phyloP scores from a whole-genome alignment of 345 rosid species.

The Arabis alpina region DNA sequence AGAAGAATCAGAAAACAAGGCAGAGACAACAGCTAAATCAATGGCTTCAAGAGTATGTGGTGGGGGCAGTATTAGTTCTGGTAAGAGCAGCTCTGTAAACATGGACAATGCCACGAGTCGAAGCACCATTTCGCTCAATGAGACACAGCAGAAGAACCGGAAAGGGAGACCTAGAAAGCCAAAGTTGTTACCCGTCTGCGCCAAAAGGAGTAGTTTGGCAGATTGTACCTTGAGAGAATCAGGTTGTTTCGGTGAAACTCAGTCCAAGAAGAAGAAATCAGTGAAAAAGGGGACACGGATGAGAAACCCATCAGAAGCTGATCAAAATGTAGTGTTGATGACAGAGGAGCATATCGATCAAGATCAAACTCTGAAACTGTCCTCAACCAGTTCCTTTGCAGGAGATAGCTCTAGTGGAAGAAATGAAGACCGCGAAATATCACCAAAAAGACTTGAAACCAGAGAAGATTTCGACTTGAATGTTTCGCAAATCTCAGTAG shows the following conservation, averaged over 20 bases:
- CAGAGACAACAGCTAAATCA: slow-evolving; percentile 47
- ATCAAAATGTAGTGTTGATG: slow-evolving; percentile 38
- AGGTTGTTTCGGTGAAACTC: slow-evolving; percentile 44
- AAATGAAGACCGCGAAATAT: slow-evolving; percentile 44
- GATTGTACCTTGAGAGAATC: slow-evolving; percentile 50
- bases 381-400: slow-evolving; percentile 48
- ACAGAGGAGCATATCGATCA: slow-evolving; percentile 38
- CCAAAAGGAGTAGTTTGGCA: slow-evolving; percentile 39
- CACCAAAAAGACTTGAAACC: slow-evolving; percentile 38
- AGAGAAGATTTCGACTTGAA: slow-evolving; percentile 58
- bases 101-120: slow-evolving; percentile 31
- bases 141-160: slow-evolving; percentile 39
- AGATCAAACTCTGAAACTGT: slow-evolving; percentile 44
- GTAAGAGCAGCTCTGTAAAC: slow-evolving; percentile 38
- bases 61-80: slow-evolving; percentile 44
- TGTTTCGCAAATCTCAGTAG: slow-evolving; percentile 51
- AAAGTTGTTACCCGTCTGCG: slow-evolving; percentile 40
- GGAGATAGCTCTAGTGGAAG: slow-evolving; percentile 45
- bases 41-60: slow-evolving; percentile 42
- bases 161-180: slow-evolving; percentile 41
- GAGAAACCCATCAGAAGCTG: slow-evolving; percentile 45
- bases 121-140: slow-evolving; percentile 28
- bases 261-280: slow-evolving; percentile 38
- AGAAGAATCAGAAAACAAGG: slow-evolving; percentile 47
- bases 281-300: slow-evolving; percentile 38